Conservation (phyloP, 495 filamentous ascomycete genomes). For the Cercophora newfieldiana region DNA sequence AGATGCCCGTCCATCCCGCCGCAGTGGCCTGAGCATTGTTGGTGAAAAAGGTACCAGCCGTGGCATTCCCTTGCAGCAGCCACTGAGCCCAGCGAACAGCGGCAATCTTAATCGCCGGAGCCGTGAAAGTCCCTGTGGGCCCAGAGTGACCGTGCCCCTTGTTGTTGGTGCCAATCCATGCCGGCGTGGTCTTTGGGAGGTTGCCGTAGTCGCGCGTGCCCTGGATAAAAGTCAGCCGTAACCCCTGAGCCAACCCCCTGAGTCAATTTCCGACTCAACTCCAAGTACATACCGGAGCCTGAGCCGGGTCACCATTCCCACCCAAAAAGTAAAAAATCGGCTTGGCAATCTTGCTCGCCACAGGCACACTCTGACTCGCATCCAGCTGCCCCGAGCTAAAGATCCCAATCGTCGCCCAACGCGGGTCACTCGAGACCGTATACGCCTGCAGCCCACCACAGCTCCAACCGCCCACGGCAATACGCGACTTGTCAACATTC, state of each 20-base stretch:
- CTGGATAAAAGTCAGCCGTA: background rate
- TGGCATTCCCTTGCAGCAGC: constrained; percentile 1
- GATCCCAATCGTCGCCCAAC: constrained; percentile 4
- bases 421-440: background rate
- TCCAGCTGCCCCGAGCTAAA: constrained; percentile 9
- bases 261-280: no score
- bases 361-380: constrained; percentile 6
- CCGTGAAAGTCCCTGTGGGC: background rate
- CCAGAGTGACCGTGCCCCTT: constrained; percentile 6
- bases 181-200: constrained; percentile 3
- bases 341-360: constrained; percentile 5
- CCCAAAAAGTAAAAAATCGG: constrained; percentile 10
- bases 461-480: constrained; percentile 5
- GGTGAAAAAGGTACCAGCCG: background rate
- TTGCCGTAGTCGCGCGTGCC: constrained; percentile 6
- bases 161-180: constrained; percentile 11
- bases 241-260: no score
- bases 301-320: constrained; percentile 5
- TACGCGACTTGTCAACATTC: background rate
- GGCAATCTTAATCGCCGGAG: background rate
- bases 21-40: constrained; percentile 1
- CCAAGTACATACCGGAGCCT: constrained; percentile 6
- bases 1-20: constrained; percentile 9
- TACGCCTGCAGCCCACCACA: constrained; percentile 7
- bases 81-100: constrained; percentile 3